phyloP scores from a whole-genome alignment of 2,329 filamentous ascomycete genomes.

The Epichloe elymi region DNA sequence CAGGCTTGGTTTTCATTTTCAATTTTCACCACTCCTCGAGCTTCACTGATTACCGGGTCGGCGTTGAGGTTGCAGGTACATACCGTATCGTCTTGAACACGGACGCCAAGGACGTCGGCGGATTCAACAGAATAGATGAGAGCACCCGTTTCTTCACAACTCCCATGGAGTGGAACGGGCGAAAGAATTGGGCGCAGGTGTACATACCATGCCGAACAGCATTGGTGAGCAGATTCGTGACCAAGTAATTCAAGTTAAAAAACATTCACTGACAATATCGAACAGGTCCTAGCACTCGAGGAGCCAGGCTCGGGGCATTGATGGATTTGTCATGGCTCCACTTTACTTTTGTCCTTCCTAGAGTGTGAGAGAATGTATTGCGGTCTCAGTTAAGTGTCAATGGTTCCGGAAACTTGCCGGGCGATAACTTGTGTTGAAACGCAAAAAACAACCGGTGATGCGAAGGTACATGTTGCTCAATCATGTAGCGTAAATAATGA shows the following conservation, averaged over 20 bases:
- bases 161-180: constrained; percentile 75
- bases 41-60: constrained; percentile 86
- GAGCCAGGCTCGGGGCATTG: constrained; percentile 4
- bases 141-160: constrained; percentile 87
- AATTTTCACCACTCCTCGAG: constrained; percentile 83
- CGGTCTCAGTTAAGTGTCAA: background rate
- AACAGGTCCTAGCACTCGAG: constrained; percentile 37
- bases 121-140: constrained; percentile 63
- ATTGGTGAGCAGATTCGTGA: constrained; percentile 43
- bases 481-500: background rate
- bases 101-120: constrained; percentile 66
- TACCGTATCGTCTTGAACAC: constrained; percentile 79
- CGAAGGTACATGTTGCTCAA: background rate
- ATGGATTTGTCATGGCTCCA: constrained; percentile 1
- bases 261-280: constrained; percentile 13
- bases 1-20: constrained; percentile 82
- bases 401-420: background rate
- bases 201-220: constrained; percentile 80
- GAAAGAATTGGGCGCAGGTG: constrained; percentile 83
- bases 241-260: background rate
- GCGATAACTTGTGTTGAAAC: background rate
- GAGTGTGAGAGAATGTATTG: background rate
- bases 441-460: background rate
- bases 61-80: constrained; percentile 70
- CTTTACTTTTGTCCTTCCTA: no score